phyloP scores from a whole-genome alignment of 2,329 filamentous ascomycete genomes.

The Mycocentrospora acerina region DNA sequence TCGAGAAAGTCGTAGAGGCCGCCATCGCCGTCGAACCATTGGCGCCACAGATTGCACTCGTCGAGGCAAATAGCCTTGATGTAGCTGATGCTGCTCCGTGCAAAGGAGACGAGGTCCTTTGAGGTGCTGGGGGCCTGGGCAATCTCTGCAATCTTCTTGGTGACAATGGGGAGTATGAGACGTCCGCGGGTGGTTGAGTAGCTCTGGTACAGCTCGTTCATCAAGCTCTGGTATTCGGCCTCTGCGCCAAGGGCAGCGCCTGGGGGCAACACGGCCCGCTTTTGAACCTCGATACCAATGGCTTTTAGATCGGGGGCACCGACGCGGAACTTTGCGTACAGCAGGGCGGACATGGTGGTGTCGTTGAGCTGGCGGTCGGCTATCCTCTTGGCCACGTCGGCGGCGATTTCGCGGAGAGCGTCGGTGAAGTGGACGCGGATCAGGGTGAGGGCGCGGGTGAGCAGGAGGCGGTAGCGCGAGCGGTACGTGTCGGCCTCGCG shows the following conservation, averaged over 20 bases:
- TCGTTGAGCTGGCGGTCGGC: slow-evolving; percentile 69
- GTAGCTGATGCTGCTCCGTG: slow-evolving; percentile 65
- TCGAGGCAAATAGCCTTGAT: slow-evolving; percentile 66
- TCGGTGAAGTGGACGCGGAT: slow-evolving; percentile 68
- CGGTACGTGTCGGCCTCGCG: slow-evolving; percentile 86
- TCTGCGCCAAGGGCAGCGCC: slow-evolving; percentile 60
- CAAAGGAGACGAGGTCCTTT: slow-evolving; percentile 65
- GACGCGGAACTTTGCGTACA: slow-evolving; percentile 71
- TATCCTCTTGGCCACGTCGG: slow-evolving; percentile 63
- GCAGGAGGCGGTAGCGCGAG: slow-evolving; percentile 79
- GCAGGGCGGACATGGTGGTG: slow-evolving; percentile 68
- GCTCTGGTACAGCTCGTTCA: slow-evolving; percentile 66
- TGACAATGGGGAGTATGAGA: slow-evolving; percentile 62
- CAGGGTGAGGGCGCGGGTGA: slow-evolving; percentile 68
- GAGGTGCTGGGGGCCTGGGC: slow-evolving; percentile 61
- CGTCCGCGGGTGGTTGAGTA: slow-evolving; percentile 61
- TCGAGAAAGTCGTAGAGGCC: slow-evolving; percentile 68
- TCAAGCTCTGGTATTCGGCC: slow-evolving; percentile 65
- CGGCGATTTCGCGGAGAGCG: slow-evolving; percentile 62
- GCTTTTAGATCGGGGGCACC: slow-evolving; percentile 66
- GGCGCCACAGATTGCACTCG: slow-evolving; percentile 66
- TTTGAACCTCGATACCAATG: slow-evolving; percentile 68
- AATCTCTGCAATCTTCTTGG: slow-evolving; percentile 60
- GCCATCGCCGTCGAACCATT: slow-evolving; percentile 66
- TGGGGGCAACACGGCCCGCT: slow-evolving; percentile 61